Conservation (phyloP, 2,329 filamentous ascomycete genomes). For the Monilinia aucupariae region DNA sequence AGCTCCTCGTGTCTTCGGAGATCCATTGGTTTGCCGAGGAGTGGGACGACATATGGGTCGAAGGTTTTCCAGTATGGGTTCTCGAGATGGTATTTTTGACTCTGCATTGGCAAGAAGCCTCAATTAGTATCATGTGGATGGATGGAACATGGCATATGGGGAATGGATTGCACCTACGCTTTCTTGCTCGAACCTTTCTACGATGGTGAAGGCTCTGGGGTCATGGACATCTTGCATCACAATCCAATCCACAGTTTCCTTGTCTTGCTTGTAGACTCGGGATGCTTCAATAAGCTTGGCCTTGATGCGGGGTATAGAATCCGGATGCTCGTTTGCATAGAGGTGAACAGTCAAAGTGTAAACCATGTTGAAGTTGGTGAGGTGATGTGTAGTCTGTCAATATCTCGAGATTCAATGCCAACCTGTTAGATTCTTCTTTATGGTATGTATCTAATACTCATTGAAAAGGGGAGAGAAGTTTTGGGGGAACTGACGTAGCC, state of each 20-base stretch:
- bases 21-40: slow-evolving; percentile 66
- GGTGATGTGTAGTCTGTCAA: background rate
- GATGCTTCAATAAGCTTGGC: slow-evolving; percentile 72
- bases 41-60: slow-evolving; percentile 65
- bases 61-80: slow-evolving; percentile 52
- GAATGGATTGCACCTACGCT: slow-evolving; percentile 40
- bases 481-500: background rate
- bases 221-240: slow-evolving; percentile 72
- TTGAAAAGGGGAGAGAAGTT: background rate
- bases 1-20: slow-evolving; percentile 62
- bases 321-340: slow-evolving; percentile 61
- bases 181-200: slow-evolving; percentile 67
- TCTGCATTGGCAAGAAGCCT: slow-evolving; percentile 34
- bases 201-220: slow-evolving; percentile 65
- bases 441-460: background rate
- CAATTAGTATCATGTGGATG: background rate
- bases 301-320: slow-evolving; percentile 60
- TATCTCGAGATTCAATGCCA: background rate
- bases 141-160: slow-evolving; percentile 20
- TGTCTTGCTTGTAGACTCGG: slow-evolving; percentile 64
- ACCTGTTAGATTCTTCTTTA: background rate
- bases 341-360: slow-evolving; percentile 66
- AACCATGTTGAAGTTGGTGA: slow-evolving; percentile 47
- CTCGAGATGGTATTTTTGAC: slow-evolving; percentile 57
- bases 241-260: slow-evolving; percentile 65